Percentiles rank a stretch among this genome's conserved stretches.
These are phyloP conservation scores for Chalciporus pseudorubinellus DNA, from an alignment of 768 basidiomycete genomes.

Conservation along the genomic window DNA sequence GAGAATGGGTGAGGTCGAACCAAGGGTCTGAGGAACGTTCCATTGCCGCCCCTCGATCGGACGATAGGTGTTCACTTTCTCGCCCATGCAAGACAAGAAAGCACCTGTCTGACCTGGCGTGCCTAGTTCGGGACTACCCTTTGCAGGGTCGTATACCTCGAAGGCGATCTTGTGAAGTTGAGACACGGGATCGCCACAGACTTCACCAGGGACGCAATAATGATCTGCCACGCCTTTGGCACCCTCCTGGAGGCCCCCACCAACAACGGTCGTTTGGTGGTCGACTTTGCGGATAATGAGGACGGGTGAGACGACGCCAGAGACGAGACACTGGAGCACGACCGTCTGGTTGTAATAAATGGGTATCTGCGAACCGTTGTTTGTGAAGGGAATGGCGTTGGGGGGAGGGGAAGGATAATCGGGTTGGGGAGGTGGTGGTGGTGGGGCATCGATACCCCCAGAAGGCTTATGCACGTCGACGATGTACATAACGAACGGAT, in stretches of 20 bases:
- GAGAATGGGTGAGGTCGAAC: constrained; percentile 55
- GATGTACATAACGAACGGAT: constrained; percentile 96
- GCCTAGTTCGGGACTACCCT: constrained; percentile 69
- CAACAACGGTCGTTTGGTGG: constrained; percentile 84
- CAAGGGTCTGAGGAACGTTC: constrained; percentile 48
- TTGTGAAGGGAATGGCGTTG: constrained; percentile 83
- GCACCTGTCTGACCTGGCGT: constrained; percentile 77
- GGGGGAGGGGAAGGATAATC: constrained; percentile 92
- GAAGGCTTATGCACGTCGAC: constrained; percentile 88
- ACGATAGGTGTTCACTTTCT: constrained; percentile 89
- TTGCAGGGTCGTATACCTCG: constrained; percentile 77
- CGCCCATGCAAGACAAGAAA: constrained; percentile 89
- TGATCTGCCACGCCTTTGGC: constrained; percentile 82
- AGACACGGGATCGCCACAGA: constrained; percentile 91
- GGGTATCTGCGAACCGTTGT: constrained; percentile 81
- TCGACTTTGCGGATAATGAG: constrained; percentile 95
- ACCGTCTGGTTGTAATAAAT: constrained; percentile 98
- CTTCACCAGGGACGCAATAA: constrained; percentile 80
- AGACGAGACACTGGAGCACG: constrained; percentile 89
- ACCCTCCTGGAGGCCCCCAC: constrained; percentile 87
- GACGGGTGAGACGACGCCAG: constrained; percentile 90
- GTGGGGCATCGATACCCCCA: constrained; percentile 72
- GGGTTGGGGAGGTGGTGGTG: constrained; percentile 78
- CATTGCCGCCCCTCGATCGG: constrained; percentile 81
- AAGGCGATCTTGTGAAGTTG: constrained; percentile 96